These are phyloP conservation scores for Vanderwaltozyma polyspora DNA, from an alignment of 805 yeast species.

Conservation along the genomic window DNA sequence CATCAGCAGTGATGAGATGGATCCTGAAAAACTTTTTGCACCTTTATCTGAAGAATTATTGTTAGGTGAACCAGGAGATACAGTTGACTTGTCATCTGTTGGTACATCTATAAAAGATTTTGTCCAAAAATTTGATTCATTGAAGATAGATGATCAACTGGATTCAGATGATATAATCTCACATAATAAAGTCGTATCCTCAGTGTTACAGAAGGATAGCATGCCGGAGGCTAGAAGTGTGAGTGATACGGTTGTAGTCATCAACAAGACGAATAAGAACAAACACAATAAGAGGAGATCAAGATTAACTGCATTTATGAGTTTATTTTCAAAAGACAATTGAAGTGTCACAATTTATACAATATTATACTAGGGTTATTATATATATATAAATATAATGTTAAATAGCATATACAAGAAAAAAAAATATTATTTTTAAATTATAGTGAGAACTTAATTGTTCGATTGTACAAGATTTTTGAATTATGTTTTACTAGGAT, in stretches of 20 bases:
- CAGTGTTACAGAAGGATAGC: too few relatives aligned
- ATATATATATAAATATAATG: neutral
- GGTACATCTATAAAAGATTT: constrained; percentile 1
- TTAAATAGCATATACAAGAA: too few relatives aligned
- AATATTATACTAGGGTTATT: neutral
- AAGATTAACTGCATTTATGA: constrained; percentile 10
- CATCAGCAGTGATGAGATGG: neutral
- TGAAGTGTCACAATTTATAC: neutral
- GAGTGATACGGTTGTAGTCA: constrained; percentile 16
- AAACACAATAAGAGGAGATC: constrained; percentile 12
- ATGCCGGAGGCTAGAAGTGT: constrained; percentile 13
- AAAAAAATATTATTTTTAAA: too few relatives aligned
- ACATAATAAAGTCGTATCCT: neutral
- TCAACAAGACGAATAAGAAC: constrained; percentile 4
- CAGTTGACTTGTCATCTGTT: constrained; percentile 17
- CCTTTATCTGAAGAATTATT: constrained; percentile 13
- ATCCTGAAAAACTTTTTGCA: neutral
- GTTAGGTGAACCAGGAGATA: constrained; percentile 27
- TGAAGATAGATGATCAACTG: neutral
- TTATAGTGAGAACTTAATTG: too few relatives aligned
- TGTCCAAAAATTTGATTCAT: neutral
- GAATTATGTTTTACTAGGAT: too few relatives aligned
- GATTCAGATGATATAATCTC: neutral
- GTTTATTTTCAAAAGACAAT: neutral
- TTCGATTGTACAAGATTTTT: too few relatives aligned